These are phyloP conservation scores for Polyplosphaeria fusca DNA, from an alignment of 495 filamentous ascomycete species.

Conservation along the genomic window DNA sequence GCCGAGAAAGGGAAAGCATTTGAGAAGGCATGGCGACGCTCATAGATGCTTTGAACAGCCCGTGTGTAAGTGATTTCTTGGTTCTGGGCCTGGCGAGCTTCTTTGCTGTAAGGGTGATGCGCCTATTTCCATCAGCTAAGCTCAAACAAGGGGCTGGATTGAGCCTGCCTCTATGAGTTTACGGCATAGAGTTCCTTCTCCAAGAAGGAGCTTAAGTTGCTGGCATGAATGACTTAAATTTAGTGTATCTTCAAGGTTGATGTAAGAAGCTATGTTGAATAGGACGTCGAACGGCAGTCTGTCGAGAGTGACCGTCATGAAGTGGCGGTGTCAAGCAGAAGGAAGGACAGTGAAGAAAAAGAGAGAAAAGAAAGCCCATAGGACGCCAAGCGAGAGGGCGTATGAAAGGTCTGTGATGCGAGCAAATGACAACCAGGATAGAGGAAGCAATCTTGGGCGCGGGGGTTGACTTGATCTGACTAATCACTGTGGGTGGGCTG, in stretches of 20 bases:
- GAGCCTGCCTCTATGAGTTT: conserved; percentile 55
- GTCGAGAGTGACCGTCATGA: conserved; percentile 36
- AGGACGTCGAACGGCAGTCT: conserved; percentile 39
- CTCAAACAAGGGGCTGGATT: background rate
- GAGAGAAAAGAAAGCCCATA: no score
- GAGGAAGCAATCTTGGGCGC: no score
- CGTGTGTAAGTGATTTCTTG: conserved; percentile 49
- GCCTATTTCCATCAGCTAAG: conserved; percentile 43
- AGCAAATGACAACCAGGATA: no score
- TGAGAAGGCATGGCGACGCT: conserved; percentile 60
- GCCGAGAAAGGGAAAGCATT: conserved; percentile 61
- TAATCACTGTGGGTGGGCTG: no score
- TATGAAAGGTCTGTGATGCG: no score
- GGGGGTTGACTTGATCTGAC: no score
- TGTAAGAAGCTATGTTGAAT: conserved; percentile 34
- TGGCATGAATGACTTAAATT: conserved; percentile 52
- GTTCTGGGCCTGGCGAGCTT: conserved; percentile 52
- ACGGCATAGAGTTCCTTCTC: conserved; percentile 61
- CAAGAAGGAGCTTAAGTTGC: conserved; percentile 51
- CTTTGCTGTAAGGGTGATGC: conserved; percentile 54
- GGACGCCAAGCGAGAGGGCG: no score
- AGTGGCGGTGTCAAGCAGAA: no score
- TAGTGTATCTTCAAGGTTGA: conserved; percentile 52
- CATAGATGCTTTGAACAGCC: conserved; percentile 58
- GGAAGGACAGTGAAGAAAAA: no score